These are phyloP conservation scores for Closterium sp. DNA, from an alignment of 139 green algal species.

Conservation along the genomic window DNA sequence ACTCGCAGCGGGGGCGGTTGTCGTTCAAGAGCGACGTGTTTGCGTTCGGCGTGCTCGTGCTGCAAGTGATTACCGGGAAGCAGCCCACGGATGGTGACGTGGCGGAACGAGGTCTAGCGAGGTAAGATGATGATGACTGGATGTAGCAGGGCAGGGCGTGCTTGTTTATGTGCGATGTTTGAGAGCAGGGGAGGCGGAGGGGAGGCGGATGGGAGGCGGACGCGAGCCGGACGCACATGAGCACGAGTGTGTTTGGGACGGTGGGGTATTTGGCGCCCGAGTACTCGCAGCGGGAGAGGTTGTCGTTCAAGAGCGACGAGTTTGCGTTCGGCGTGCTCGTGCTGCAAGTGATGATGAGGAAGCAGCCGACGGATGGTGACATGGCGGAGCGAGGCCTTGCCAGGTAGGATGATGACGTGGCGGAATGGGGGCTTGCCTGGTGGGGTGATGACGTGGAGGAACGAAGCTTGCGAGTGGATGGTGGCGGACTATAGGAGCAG, in stretches of 20 bases:
- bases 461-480: not conserved
- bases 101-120: not conserved
- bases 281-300: not conserved
- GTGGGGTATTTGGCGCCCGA: slow-evolving; percentile 24
- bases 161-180: no score
- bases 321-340: slow-evolving; percentile 18
- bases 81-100: slow-evolving; percentile 6
- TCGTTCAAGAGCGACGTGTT: slow-evolving; percentile 24
- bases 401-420: not conserved
- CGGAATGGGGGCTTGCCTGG: no score
- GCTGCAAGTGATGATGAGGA: slow-evolving; percentile 16
- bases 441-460: not conserved
- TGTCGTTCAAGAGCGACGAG: slow-evolving; percentile 18
- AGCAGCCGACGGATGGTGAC: slow-evolving; percentile 1
- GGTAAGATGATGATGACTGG: no score
- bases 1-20: not conserved
- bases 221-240: slow-evolving; percentile 4
- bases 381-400: slow-evolving; percentile 5
- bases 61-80: slow-evolving; percentile 16
- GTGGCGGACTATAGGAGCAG: no score
- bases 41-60: slow-evolving; percentile 16
- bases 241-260: slow-evolving; percentile 22
- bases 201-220: slow-evolving; percentile 4
- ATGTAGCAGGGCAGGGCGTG: no score
- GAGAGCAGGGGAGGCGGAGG: slow-evolving; percentile 10